phyloP scores from a whole-genome alignment of 2,329 filamentous ascomycete species.

The Blumeriella jaapii region DNA sequence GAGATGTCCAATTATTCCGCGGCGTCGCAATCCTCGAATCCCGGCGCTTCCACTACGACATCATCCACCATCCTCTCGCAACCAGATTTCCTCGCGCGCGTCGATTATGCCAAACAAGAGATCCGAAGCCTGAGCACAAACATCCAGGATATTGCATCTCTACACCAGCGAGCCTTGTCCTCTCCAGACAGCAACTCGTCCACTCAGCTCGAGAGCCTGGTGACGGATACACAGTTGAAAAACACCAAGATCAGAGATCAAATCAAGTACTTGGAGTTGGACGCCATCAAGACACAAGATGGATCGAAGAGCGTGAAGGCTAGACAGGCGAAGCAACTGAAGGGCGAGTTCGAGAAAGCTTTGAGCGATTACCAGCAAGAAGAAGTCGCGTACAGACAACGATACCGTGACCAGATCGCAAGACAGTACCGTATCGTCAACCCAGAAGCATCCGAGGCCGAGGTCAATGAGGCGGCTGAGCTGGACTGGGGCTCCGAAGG shows the following conservation, averaged over 20 bases:
- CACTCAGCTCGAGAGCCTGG: constrained; percentile 47
- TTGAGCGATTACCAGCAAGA: constrained; percentile 59
- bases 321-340: constrained; percentile 63
- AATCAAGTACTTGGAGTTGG: constrained; percentile 64
- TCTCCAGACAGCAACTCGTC: constrained; percentile 46
- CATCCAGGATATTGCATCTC: constrained; percentile 53
- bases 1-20: constrained; percentile 22
- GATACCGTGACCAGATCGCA: constrained; percentile 67
- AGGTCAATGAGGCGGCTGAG: constrained; percentile 57
- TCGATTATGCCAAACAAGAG: constrained; percentile 54
- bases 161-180: constrained; percentile 61
- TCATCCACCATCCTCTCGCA: constrained; percentile 39
- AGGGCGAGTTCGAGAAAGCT: constrained; percentile 60
- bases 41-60: constrained; percentile 16
- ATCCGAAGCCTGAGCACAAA: constrained; percentile 56
- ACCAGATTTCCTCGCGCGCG: constrained; percentile 56
- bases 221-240: constrained; percentile 58
- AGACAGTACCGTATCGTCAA: constrained; percentile 75
- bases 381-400: constrained; percentile 58
- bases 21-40: constrained; percentile 21
- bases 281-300: constrained; percentile 52
- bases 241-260: constrained; percentile 69
- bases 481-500: constrained; percentile 67
- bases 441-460: constrained; percentile 63
- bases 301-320: constrained; percentile 53